These are phyloP conservation scores for Fusarium musae DNA, from an alignment of 2,329 filamentous ascomycete genomes.

Conservation along the genomic window DNA sequence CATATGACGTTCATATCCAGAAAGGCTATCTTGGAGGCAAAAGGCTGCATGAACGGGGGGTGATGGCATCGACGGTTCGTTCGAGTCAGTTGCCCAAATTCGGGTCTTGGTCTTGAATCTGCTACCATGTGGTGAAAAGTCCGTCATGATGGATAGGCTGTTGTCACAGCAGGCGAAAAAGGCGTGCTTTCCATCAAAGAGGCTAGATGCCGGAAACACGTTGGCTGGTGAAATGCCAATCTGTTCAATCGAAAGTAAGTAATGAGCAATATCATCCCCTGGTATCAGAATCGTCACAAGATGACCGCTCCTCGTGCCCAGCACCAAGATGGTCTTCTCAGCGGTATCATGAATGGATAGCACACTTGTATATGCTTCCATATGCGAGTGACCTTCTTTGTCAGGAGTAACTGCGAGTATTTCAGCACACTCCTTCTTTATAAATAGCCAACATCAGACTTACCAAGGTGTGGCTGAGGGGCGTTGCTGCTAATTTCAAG, in stretches of 20 bases:
- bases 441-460: background rate
- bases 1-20: constrained; percentile 51
- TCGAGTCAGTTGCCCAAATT: constrained; percentile 64
- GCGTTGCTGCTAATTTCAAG: constrained; percentile 25
- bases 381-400: constrained; percentile 1
- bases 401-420: background rate
- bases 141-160: constrained; percentile 56
- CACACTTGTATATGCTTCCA: constrained; percentile 61
- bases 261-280: constrained; percentile 30
- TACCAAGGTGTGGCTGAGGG: constrained; percentile 31
- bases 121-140: constrained; percentile 45
- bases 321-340: constrained; percentile 49
- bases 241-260: constrained; percentile 47
- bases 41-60: constrained; percentile 61
- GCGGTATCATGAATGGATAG: constrained; percentile 46
- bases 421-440: constrained; percentile 5
- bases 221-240: constrained; percentile 52
- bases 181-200: constrained; percentile 41
- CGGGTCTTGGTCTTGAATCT: constrained; percentile 55
- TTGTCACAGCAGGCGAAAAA: constrained; percentile 63
- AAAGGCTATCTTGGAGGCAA: constrained; percentile 55
- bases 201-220: constrained; percentile 45
- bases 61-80: constrained; percentile 57
- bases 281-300: constrained; percentile 54
- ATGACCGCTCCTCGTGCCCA: constrained; percentile 65